Conservation (phyloP, 805 yeast genomes). For the Candida vartiovaarae region DNA sequence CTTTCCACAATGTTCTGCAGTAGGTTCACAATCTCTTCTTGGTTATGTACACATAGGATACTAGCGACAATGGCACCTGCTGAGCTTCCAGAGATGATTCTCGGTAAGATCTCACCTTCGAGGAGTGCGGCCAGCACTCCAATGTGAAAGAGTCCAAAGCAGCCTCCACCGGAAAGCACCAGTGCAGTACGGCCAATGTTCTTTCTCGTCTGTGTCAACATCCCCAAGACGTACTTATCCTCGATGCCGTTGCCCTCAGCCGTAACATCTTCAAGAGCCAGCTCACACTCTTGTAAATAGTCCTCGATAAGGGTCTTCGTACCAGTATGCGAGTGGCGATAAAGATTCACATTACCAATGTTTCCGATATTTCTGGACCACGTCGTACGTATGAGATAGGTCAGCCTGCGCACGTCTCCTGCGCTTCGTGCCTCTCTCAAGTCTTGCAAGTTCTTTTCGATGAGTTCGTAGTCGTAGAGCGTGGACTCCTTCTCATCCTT, state of each 20-base stretch:
- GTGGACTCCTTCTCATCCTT: slow-evolving; percentile 51
- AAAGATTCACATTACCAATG: slow-evolving; percentile 75
- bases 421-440: slow-evolving; percentile 51
- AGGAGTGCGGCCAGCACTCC: slow-evolving; percentile 82
- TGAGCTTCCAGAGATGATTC: slow-evolving; percentile 87
- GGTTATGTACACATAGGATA: slow-evolving; percentile 72
- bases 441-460: slow-evolving; percentile 44
- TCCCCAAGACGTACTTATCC: slow-evolving; percentile 64
- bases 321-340: slow-evolving; percentile 74
- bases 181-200: slow-evolving; percentile 93
- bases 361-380: slow-evolving; percentile 84
- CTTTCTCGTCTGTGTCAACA: slow-evolving; percentile 80
- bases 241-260: slow-evolving; percentile 36
- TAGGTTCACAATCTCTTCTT: slow-evolving; percentile 56
- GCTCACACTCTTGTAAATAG: slow-evolving; percentile 70
- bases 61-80: slow-evolving; percentile 96
- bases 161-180: slow-evolving; percentile 93
- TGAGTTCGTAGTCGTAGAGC: slow-evolving; percentile 67
- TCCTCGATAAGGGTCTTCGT: slow-evolving; percentile 81
- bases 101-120: slow-evolving; percentile 71
- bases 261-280: slow-evolving; percentile 27
- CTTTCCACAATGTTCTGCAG: slow-evolving; percentile 39
- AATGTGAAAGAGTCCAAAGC: slow-evolving; percentile 86
- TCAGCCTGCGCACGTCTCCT: slow-evolving; percentile 51
- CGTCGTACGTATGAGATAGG: slow-evolving; percentile 75